A percentile compares a stretch with the other conserved stretches of the same genome.
These are phyloP conservation scores for Stagonosporopsis vannaccii DNA, from an alignment of 2,329 filamentous ascomycete species.

Conservation along the genomic window DNA sequence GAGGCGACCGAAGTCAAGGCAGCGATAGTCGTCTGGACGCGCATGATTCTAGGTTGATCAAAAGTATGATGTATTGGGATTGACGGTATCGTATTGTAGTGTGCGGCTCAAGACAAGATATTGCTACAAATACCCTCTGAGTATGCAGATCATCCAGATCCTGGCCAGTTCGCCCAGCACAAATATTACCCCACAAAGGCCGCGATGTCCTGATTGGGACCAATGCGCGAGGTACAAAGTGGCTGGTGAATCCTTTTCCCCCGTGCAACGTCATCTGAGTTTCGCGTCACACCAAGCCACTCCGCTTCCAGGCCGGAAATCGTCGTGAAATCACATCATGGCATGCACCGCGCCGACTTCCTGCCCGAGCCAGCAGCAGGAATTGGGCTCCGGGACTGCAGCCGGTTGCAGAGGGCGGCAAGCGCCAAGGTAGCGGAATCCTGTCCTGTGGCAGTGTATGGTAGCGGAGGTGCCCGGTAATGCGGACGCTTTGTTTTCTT, in stretches of 20 bases:
- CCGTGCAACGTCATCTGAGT: conserved; percentile 14
- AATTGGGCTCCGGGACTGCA: neutral
- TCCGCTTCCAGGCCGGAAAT: neutral
- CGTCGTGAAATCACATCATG: neutral
- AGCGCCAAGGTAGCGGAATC: conserved; percentile 11
- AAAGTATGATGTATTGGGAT: neutral
- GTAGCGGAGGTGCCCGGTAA: conserved; percentile 15
- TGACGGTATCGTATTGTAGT: neutral
- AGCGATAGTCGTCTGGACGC: conserved; percentile 25
- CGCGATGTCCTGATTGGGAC: conserved; percentile 12
- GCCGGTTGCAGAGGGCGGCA: neutral
- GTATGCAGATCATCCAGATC: conserved; percentile 1
- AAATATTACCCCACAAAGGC: conserved; percentile 10
- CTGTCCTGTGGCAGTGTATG: conserved; percentile 13
- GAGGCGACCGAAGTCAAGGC: conserved; percentile 27
- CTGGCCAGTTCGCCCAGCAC: conserved; percentile 8
- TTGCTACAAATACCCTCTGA: neutral
- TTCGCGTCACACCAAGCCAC: conserved; percentile 13
- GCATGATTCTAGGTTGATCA: conserved; percentile 23
- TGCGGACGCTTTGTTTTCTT: neutral
- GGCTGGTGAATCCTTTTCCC: conserved; percentile 10
- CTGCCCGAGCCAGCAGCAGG: conserved; percentile 15
- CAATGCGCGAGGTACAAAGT: conserved; percentile 18
- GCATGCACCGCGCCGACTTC: conserved; percentile 21
- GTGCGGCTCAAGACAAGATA: conserved; percentile 3